These are phyloP conservation scores for Craterostigma plantagineum DNA, from an alignment of 257 asterid species.

Conservation along the genomic window DNA sequence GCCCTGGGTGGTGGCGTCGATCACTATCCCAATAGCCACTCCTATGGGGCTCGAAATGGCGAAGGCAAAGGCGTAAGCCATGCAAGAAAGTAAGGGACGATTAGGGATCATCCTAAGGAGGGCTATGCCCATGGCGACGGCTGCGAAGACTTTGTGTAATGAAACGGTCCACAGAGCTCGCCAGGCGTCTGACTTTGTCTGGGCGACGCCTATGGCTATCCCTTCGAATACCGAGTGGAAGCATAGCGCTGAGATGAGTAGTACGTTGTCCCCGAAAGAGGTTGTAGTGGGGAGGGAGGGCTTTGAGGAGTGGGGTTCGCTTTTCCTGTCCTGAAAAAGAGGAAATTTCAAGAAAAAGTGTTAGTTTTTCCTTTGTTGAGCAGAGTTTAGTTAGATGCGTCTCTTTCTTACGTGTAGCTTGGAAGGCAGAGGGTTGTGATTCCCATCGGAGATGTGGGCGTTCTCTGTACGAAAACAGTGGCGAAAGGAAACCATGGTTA, in stretches of 20 bases:
- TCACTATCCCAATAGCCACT: constrained; percentile 61
- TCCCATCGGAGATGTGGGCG: constrained; percentile 3
- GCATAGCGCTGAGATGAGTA: constrained; percentile 57
- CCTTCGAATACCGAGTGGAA: constrained; percentile 91
- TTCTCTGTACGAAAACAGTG: constrained; percentile 14
- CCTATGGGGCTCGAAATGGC: constrained; percentile 82
- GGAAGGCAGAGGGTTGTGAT: too few species aligned
- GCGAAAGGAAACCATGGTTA: too few species aligned
- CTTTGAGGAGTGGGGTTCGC: constrained; percentile 16
- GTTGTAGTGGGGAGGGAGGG: constrained; percentile 27
- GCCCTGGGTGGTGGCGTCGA: constrained; percentile 71
- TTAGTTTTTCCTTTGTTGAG: too few species aligned
- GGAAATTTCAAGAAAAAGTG: not conserved
- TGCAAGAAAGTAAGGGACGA: constrained; percentile 64
- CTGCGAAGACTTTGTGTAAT: constrained; percentile 82
- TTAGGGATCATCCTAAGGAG: constrained; percentile 80
- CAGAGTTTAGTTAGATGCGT: too few species aligned
- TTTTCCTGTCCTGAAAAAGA: constrained; percentile 15
- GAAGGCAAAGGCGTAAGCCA: constrained; percentile 60
- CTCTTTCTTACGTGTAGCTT: not conserved
- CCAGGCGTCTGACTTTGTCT: constrained; percentile 70
- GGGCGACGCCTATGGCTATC: constrained; percentile 82
- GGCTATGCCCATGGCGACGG: constrained; percentile 90
- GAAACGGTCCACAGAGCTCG: constrained; percentile 77
- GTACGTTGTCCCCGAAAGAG: constrained; percentile 54